Percentiles rank a stretch among this genome's conserved stretches.
These are phyloP conservation scores for Pythium sukuiense DNA, from an alignment of 352 stramenopile genomes.

Conservation along the genomic window DNA sequence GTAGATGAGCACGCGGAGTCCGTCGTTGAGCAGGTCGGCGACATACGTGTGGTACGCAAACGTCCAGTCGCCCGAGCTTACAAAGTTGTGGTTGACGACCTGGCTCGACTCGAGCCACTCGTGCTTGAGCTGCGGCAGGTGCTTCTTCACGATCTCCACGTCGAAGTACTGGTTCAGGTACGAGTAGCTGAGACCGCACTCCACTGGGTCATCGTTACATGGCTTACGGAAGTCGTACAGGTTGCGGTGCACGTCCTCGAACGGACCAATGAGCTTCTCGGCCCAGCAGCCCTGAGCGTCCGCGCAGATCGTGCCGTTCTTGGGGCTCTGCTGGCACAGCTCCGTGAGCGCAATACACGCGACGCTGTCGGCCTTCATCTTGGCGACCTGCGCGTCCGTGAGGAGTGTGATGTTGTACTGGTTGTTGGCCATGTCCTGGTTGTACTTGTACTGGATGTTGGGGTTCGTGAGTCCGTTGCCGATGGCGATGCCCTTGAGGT, in stretches of 20 bases:
- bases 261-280: constrained; percentile 32
- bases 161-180: constrained; percentile 19
- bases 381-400: constrained; percentile 29
- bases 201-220: constrained; percentile 26
- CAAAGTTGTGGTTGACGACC: constrained; percentile 82
- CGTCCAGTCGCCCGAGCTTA: constrained; percentile 77
- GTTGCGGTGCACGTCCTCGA: constrained; percentile 35
- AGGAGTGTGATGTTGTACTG: constrained; percentile 62
- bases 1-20: constrained; percentile 20
- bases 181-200: constrained; percentile 12
- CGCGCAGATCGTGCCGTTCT: constrained; percentile 30
- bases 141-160: constrained; percentile 6
- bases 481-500: constrained; percentile 62
- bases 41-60: constrained; percentile 78
- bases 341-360: constrained; percentile 33
- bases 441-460: constrained; percentile 37
- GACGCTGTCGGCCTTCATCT: constrained; percentile 39
- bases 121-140: constrained; percentile 11
- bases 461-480: constrained; percentile 68
- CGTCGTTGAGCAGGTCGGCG: constrained; percentile 59
- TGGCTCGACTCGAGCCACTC: constrained; percentile 85
- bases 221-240: constrained; percentile 60
- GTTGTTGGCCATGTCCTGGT: constrained; percentile 55
- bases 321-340: constrained; percentile 32
- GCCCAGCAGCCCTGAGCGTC: constrained; percentile 35